Evolutionary conservation across 2,329 filamentous ascomycete genomes (phyloP), one percentile per base, ranked within the genome.

Genomic region (Whalleya microplaca): DNA sequence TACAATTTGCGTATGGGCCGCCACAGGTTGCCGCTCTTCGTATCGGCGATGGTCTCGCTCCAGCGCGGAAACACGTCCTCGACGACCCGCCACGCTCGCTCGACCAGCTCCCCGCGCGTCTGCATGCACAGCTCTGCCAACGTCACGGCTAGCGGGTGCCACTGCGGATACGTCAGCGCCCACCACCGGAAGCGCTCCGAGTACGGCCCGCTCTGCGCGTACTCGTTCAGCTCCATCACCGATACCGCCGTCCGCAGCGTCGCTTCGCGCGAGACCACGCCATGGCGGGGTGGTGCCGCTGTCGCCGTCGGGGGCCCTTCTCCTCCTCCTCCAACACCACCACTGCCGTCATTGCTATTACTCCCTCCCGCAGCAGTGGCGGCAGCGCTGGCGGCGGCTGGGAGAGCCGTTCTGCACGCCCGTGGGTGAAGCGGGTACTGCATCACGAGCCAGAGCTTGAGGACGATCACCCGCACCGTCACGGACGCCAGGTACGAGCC

Each of bases 61-160:
- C 78, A 82, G 1, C 69, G 62, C 2, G 74, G 72, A 64, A 80
- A 80, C 4, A 75, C 74, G 19, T 64, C 64, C 7, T 84, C 79
- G 21, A 84, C 72, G 19, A 78, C 71, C 16, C 54, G 62, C 82
- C 82, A 85, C 0, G 82, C 80, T 48, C 77, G 73, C 4, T 79
- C 75, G 16, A 77, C 80, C 27, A 79, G 67, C 19, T 74, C 72
- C 6, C 78, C 79, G 40, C 72, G 69, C 2, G 78, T 76, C 61
- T 79, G 78, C 2, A 74, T 70, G 64, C 80, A 84, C 20, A 84
- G 72, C 58, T 83, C 80, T 1, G 80, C 80, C 14, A 84, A 68
- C 1, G 78, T 76, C 6, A 84, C 80, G 1, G 81, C 80, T 0
- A 84, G 69, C 7, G 80, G 76, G 60, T 84, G 81, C 82, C 82